Base-by-base conservation (phyloP, 1,284 basidiomycete species). In the Inonotus hispidus region DNA sequence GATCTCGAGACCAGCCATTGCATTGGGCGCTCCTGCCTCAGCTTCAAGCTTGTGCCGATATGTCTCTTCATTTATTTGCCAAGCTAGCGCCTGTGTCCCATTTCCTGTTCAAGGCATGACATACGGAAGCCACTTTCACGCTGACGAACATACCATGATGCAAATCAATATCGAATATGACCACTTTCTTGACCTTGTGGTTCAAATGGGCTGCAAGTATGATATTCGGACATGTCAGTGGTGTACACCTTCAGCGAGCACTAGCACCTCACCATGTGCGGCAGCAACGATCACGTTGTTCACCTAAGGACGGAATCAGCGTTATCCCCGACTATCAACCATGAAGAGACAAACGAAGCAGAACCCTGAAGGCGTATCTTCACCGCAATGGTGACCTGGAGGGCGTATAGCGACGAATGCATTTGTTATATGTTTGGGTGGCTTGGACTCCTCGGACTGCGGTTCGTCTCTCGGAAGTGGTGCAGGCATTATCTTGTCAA, bases 111-210 rank as follows among this genome's bases (percentile, higher is more conserved):
- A 60, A 2, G 41, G 39, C 8, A 56, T 58, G n/a, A 46, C 25
- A 25, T 58, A 52, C 39, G 47, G 25, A 46, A 25, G 55, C 27
- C 10, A 56, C 57, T 21, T 39, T n/a, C 23, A 5, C 43, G 0
- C 45, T 27, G 1, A 59, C 47, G 13, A 39, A 67, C 68, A 29
- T n/a, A 85, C 89, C 88, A 68, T 97, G 95, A 73, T 98, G 95
- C 5, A 98, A 77, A 73, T 98, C 95, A 64, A 98, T 94, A 69
- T 98, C 96, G 50, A 98, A 83, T 55, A 98, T 89, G 38, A 96
- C 82, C 0, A 92, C 80, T 29, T 93, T 85, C 52, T 89, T 85
- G 56, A 97, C 80, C 4, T 83, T 82, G 68, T 98, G 88, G 55
- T 84, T 77, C 2, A 95, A 74, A 71, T 98, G 88, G 0, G 92